phyloP scores from a whole-genome alignment of 208 protist genomes.

The Leishmania turanica region DNA sequence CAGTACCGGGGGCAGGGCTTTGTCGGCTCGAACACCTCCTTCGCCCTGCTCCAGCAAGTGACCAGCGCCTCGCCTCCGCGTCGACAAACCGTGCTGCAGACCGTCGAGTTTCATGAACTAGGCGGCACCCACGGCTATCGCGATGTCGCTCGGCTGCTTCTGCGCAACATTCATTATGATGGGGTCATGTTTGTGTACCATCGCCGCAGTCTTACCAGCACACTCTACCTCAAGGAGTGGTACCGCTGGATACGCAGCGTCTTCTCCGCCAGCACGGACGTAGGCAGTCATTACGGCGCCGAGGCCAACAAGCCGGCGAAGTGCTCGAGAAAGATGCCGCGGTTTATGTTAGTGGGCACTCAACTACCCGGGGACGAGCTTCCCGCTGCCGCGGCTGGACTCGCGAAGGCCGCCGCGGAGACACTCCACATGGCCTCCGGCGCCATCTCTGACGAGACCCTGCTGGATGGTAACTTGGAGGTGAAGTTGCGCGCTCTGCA shows the following conservation, averaged over 20 bases:
- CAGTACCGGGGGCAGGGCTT: conserved; percentile 13
- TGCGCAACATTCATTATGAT: conserved; percentile 60
- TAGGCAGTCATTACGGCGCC: conserved; percentile 5
- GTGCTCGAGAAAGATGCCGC: conserved; percentile 16
- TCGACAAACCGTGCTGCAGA: conserved; percentile 19
- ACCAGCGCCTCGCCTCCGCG: not conserved
- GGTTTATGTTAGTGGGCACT: conserved; percentile 49
- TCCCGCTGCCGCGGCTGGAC: conserved; percentile 2
- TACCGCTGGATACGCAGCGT: conserved; percentile 45
- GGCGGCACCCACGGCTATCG: conserved; percentile 70
- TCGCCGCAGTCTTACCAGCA: conserved; percentile 56
- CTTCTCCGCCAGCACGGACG: conserved; percentile 3
- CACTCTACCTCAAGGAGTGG: conserved; percentile 53
- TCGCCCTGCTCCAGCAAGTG: not conserved
- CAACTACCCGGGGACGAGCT: conserved; percentile 31
- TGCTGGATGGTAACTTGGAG: conserved; percentile 37
- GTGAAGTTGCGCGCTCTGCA: conserved; percentile 26
- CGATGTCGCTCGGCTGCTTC: conserved; percentile 39
- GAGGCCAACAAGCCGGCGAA: not conserved
- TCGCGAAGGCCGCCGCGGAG: conserved; percentile 11
- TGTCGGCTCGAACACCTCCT: not conserved
- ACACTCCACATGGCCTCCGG: conserved; percentile 16
- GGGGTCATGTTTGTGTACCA: conserved; percentile 84
- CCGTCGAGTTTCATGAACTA: conserved; percentile 79
- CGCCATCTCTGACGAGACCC: conserved; percentile 31